Conservation (phyloP, 305 asterid genomes). For the Lippia alba region DNA sequence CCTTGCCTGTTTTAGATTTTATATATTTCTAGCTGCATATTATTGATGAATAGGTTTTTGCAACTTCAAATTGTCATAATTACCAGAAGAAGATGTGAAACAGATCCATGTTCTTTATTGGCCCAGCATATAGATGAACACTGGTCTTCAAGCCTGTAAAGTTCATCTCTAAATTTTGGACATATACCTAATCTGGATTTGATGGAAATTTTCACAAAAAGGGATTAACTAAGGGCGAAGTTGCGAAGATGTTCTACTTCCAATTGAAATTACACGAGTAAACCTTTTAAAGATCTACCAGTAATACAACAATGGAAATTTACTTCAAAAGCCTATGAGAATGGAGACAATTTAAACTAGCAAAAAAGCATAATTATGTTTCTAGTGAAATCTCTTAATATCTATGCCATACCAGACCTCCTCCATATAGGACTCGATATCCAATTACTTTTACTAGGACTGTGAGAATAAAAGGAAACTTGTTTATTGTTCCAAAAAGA, state of each 20-base stretch:
- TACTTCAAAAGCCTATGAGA: background rate
- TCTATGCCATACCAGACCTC: background rate
- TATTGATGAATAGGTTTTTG: conserved; percentile 15
- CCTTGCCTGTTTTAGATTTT: background rate
- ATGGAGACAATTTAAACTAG: background rate
- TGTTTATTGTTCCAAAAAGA: background rate
- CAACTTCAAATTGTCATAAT: conserved; percentile 8
- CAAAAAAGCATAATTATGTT: background rate
- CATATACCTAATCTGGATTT: background rate
- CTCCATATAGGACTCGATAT: background rate
- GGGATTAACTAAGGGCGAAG: background rate
- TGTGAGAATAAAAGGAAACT: background rate
- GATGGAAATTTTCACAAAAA: background rate
- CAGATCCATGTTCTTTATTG: background rate
- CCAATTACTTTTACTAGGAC: background rate
- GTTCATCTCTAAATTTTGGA: background rate
- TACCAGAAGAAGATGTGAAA: conserved; percentile 8
- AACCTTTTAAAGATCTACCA: background rate
- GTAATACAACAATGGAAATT: background rate
- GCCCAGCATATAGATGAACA: background rate
- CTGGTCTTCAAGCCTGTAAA: background rate
- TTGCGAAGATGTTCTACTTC: background rate
- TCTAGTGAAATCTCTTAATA: background rate
- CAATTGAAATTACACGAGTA: background rate
- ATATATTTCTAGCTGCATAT: conserved; percentile 7